Evolutionary conservation across 2,329 filamentous ascomycete species (phyloP).

Genomic region (Pyrenophora tritici-repentis): DNA sequence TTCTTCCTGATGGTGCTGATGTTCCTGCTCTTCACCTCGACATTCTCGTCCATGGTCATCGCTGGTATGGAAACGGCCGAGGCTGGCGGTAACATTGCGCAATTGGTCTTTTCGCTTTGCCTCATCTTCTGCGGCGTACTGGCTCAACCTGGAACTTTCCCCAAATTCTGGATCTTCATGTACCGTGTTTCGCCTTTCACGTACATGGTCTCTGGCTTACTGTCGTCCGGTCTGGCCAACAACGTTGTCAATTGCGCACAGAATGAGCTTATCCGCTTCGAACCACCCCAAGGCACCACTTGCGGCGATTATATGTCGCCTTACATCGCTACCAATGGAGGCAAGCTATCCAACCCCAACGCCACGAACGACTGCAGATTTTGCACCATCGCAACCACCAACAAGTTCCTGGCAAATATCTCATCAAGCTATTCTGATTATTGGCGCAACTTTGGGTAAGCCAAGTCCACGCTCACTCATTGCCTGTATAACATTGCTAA

Average conservation of each 20-base stretch:
- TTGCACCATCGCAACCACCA: conserved; percentile 49
- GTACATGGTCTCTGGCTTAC: conserved; percentile 75
- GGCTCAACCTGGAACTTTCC: conserved; percentile 64
- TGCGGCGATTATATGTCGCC: conserved; percentile 48
- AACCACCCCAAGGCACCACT: conserved; percentile 58
- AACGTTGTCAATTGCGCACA: conserved; percentile 66
- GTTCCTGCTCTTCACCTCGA: conserved; percentile 81
- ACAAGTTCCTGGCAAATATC: conserved; percentile 50
- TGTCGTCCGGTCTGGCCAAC: conserved; percentile 72
- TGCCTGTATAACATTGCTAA: neutral
- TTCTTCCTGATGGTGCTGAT: conserved; percentile 77
- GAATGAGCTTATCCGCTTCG: conserved; percentile 72
- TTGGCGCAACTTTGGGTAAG: conserved; percentile 60
- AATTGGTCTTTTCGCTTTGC: conserved; percentile 72
- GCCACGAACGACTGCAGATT: conserved; percentile 49
- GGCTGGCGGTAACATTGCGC: conserved; percentile 75
- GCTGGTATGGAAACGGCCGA: conserved; percentile 76
- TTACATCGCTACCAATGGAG: conserved; percentile 40
- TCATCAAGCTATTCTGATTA: conserved; percentile 50
- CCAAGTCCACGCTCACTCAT: neutral
- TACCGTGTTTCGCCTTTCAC: conserved; percentile 82
- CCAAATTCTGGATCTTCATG: conserved; percentile 83
- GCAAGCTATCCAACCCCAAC: conserved; percentile 44
- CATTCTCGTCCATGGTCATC: conserved; percentile 79
- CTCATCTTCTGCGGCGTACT: conserved; percentile 79